phyloP scores from a whole-genome alignment of 2,329 filamentous ascomycete genomes.

The Helotiales sp. region DNA sequence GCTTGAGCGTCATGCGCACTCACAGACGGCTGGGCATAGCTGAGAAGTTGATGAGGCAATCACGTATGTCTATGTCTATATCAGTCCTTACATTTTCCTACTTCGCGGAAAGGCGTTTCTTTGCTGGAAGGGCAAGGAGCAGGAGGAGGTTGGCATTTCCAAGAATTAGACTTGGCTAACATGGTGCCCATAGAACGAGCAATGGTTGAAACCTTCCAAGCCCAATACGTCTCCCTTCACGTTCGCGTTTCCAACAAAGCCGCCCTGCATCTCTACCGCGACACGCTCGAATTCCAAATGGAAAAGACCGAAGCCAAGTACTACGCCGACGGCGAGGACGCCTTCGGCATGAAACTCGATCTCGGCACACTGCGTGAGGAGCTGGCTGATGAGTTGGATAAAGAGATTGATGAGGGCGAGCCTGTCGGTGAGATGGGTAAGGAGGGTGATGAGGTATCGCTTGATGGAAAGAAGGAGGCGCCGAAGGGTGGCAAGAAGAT shows the following conservation, averaged over 20 bases:
- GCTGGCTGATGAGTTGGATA: slow-evolving; percentile 55
- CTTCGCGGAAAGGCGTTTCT: background rate
- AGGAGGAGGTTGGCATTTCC: background rate
- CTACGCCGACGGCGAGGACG: slow-evolving; percentile 98
- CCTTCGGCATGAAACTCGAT: slow-evolving; percentile 91
- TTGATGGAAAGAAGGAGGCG: slow-evolving; percentile 47
- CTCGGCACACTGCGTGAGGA: slow-evolving; percentile 62
- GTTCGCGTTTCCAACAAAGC: slow-evolving; percentile 93
- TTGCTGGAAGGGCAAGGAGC: background rate
- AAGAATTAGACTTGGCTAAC: slow-evolving; percentile 18
- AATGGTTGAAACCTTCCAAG: slow-evolving; percentile 94
- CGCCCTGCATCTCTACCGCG: slow-evolving; percentile 88
- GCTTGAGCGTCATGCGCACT: slow-evolving; percentile 93
- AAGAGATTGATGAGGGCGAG: slow-evolving; percentile 68
- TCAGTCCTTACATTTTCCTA: background rate
- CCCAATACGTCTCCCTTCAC: slow-evolving; percentile 92
- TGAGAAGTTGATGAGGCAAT: slow-evolving; percentile 97
- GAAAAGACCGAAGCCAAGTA: slow-evolving; percentile 88
- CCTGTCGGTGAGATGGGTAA: slow-evolving; percentile 67
- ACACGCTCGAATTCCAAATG: slow-evolving; percentile 86
- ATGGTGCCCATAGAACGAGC: slow-evolving; percentile 73
- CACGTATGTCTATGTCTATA: slow-evolving; percentile 73
- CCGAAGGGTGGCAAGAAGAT: slow-evolving; percentile 70
- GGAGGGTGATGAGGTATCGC: slow-evolving; percentile 48
- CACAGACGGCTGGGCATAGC: slow-evolving; percentile 89